Evolutionary conservation across 2,329 filamentous ascomycete genomes (phyloP).

Genomic region (Colletotrichum navitas): DNA sequence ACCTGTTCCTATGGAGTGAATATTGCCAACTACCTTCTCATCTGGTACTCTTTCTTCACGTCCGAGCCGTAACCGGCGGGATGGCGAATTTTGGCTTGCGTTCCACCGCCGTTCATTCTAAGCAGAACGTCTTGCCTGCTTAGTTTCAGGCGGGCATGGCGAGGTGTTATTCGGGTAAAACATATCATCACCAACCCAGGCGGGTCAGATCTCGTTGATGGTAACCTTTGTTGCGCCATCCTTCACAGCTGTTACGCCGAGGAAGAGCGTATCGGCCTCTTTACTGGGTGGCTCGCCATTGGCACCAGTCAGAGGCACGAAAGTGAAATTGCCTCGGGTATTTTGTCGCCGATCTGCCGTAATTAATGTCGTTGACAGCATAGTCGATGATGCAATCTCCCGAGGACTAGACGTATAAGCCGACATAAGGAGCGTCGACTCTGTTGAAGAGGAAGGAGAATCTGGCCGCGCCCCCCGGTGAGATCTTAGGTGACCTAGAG

Average conservation of each 20-base stretch:
- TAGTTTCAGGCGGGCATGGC: slow-evolving; percentile 4
- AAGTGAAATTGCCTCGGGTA: slow-evolving; percentile 16
- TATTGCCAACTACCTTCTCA: background rate
- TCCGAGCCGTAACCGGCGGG: background rate
- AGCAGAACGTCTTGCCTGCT: background rate
- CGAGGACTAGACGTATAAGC: slow-evolving; percentile 17
- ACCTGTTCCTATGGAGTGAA: background rate
- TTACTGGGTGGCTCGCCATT: background rate
- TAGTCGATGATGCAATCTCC: slow-evolving; percentile 24
- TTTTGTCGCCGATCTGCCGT: background rate
- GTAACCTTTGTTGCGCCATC: background rate
- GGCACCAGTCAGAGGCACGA: background rate
- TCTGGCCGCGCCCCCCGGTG: background rate
- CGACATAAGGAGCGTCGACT: background rate
- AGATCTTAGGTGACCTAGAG: background rate
- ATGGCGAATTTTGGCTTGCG: background rate
- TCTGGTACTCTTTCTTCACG: too few relatives aligned
- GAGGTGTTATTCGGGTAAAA: slow-evolving; percentile 25
- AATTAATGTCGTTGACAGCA: background rate
- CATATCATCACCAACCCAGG: slow-evolving; percentile 4
- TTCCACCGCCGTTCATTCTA: background rate
- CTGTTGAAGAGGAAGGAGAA: slow-evolving; percentile 21
- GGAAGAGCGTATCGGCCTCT: background rate
- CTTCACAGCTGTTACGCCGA: background rate
- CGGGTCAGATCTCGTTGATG: slow-evolving; percentile 21